A percentile compares a stretch with the other conserved stretches of the same genome.
phyloP scores from a whole-genome alignment of 179 eudicot species.

The Heliamphora pulchella region DNA sequence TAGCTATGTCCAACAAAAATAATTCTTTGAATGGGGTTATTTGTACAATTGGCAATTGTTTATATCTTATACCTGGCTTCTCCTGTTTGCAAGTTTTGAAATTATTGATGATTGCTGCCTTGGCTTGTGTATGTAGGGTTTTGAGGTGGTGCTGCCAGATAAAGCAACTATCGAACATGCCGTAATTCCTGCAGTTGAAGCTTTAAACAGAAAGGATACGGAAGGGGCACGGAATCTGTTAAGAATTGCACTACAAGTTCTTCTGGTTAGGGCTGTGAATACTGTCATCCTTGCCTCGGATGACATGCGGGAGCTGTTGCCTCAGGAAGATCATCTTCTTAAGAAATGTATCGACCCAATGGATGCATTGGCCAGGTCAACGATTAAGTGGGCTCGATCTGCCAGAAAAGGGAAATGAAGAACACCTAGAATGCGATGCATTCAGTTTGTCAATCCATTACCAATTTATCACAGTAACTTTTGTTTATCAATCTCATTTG shows the following conservation, averaged over 20 bases:
- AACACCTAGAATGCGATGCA: neutral
- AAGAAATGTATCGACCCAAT: conserved; percentile 54
- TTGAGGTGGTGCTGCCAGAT: conserved; percentile 60
- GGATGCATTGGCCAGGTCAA: conserved; percentile 49
- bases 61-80: neutral
- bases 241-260: conserved; percentile 50
- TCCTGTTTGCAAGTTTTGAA: neutral
- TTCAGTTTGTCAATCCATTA: neutral
- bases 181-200: conserved; percentile 50
- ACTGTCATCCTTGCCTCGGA: conserved; percentile 50
- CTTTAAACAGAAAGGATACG: conserved; percentile 42
- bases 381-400: conserved; percentile 33
- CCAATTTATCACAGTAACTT: neutral
- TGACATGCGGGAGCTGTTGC: conserved; percentile 45
- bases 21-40: too few species aligned
- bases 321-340: conserved; percentile 54
- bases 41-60: too few species aligned
- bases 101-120: neutral
- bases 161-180: conserved; percentile 63
- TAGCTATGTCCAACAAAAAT: too few species aligned
- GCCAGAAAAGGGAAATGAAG: conserved; percentile 17
- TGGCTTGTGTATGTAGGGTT: conserved; percentile 32
- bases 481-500: neutral
- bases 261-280: conserved; percentile 54
- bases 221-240: conserved; percentile 50